Base-by-base conservation (phyloP, 73 alveolate genomes). In the Breviolum minutum region DNA sequence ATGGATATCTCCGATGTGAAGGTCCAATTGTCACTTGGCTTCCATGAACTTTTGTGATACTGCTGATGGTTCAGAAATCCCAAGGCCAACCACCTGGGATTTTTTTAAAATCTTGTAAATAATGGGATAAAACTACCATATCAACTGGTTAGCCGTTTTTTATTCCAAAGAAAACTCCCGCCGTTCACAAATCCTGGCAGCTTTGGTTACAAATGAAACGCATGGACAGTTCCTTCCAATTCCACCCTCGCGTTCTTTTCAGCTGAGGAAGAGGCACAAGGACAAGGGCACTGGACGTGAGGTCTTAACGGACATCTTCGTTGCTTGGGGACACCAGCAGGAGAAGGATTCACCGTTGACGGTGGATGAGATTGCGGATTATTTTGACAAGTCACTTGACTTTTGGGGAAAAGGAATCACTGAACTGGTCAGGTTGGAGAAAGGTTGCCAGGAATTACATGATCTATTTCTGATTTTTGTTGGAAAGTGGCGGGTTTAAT, bases 311-410 rank as follows among this genome's bases (percentile, higher is more conserved):
- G 96, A 90, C 64, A 90, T 90, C 87, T 90, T 90, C 24, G 96
- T 90, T 29, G 96, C 96, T n/a, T 90, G 96, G 96, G 96, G 96
- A 29, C 96, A 90, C 63, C 96, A 90, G 87, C 96, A 90, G 20
- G 96, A 90, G 76, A 90, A 90, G 87, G 96, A 90, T 87, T 90
- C 96, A 63, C 96, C 96, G 29, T 62, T 90, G 76, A 90, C 96
- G 77, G 96, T 90, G 74, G 87, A 90, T 32, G 96, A 90, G 76
- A 90, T 90, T 30, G 96, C 96, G 19, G 88, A 90, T 61, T 62
- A 30, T 63, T 90, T 90, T 30, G 97, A 90, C 63, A 61, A 90
- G 97, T 76, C 20, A 13, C 82, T 16, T 80, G 29, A 66, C 30
- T 64, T 64, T 17, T 10, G 87, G 63, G n/a, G 69, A 22, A 17